Percentiles rank a stretch among this genome's conserved stretches.
Conservation (phyloP, 352 stramenopile species). For the Pythium aristosporum region DNA sequence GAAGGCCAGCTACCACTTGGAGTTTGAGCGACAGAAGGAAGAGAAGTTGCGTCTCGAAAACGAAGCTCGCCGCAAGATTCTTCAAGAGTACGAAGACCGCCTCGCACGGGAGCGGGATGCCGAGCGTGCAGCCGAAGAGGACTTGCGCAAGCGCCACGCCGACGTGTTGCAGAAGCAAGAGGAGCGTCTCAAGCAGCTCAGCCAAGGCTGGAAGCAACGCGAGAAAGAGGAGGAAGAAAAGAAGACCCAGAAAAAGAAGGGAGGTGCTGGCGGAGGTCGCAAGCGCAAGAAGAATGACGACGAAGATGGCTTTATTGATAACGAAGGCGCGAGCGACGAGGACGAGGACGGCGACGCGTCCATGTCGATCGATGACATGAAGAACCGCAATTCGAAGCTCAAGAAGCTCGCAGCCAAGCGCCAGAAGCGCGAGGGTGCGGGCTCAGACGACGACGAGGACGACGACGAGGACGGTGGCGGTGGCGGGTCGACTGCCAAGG, state of each 20-base stretch:
- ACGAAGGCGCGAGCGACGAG: conserved; percentile 60
- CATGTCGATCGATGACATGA: conserved; percentile 90
- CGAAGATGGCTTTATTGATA: conserved; percentile 63
- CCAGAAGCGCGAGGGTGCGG: conserved; percentile 60
- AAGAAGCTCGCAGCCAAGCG: conserved; percentile 86
- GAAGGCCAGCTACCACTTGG: conserved; percentile 87
- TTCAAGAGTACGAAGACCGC: conserved; percentile 81
- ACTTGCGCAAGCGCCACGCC: conserved; percentile 57
- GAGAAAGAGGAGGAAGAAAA: conserved; percentile 85
- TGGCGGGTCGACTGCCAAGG: conserved; percentile 25
- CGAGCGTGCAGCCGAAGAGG: conserved; percentile 49
- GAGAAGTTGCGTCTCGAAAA: conserved; percentile 83
- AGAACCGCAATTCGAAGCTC: conserved; percentile 86
- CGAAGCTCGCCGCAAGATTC: conserved; percentile 75
- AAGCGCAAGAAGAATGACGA: conserved; percentile 76
- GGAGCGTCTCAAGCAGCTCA: conserved; percentile 78
- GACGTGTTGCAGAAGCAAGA: conserved; percentile 80
- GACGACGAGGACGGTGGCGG: conserved; percentile 36
- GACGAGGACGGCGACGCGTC: conserved; percentile 54
- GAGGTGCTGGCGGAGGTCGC: conserved; percentile 15
- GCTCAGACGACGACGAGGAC: conserved; percentile 67
- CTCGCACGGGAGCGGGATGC: conserved; percentile 64
- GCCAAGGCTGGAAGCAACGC: conserved; percentile 79
- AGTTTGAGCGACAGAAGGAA: conserved; percentile 87
- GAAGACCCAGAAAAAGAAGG: conserved; percentile 62